Evolutionary conservation across 176 grass and related monocot genomes (phyloP).

Genomic region (Poa pratensis): DNA sequence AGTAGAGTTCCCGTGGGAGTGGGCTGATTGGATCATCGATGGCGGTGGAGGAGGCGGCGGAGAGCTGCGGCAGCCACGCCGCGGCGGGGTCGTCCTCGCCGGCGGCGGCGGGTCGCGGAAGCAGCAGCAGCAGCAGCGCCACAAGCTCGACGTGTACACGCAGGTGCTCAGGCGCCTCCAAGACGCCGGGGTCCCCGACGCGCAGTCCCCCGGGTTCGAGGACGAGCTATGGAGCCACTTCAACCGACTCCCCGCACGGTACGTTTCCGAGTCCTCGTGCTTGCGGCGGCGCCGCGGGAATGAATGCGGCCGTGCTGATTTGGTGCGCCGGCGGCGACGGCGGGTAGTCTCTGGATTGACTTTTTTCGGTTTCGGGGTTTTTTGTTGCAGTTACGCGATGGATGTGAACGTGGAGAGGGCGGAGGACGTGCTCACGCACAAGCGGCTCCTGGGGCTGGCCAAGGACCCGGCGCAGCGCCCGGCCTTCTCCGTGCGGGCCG

Average conservation of each 20-base stretch:
- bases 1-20: not conserved
- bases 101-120: slow-evolving; percentile 40
- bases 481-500: slow-evolving; percentile 58
- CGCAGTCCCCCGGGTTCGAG: slow-evolving; percentile 52
- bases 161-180: slow-evolving; percentile 64
- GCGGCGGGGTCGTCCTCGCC: slow-evolving; percentile 29
- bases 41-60: slow-evolving; percentile 68
- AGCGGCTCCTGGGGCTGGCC: slow-evolving; percentile 61
- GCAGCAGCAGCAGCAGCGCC: slow-evolving; percentile 66
- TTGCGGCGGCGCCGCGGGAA: too few relatives aligned
- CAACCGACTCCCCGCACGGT: slow-evolving; percentile 81
- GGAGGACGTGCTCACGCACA: slow-evolving; percentile 75
- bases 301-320: not conserved
- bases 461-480: slow-evolving; percentile 52
- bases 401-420: slow-evolving; percentile 79
- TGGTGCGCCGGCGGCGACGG: not conserved
- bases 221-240: slow-evolving; percentile 78
- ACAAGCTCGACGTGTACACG: slow-evolving; percentile 72
- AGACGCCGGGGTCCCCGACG: slow-evolving; percentile 45
- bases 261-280: not conserved
- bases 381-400: slow-evolving; percentile 63
- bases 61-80: slow-evolving; percentile 70
- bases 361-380: too few relatives aligned
- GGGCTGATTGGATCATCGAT: slow-evolving; percentile 42
- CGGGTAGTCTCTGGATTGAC: not conserved